These are phyloP conservation scores for Viridothelium virens DNA, from an alignment of 495 filamentous ascomycete species.

Conservation along the genomic window DNA sequence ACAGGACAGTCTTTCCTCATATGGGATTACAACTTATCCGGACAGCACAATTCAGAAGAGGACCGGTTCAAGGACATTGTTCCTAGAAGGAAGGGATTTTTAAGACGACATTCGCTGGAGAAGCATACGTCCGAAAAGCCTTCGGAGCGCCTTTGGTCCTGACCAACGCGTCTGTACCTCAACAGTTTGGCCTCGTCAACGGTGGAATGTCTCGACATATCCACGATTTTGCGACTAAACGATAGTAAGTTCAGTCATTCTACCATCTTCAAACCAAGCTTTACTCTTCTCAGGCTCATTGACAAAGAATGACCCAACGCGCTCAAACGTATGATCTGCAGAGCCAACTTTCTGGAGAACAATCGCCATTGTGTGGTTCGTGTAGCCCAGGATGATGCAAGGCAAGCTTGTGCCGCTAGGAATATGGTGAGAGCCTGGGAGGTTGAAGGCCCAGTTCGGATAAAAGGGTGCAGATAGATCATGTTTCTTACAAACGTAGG, in stretches of 20 bases:
- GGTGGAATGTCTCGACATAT: too few relatives aligned
- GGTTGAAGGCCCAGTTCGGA: background rate
- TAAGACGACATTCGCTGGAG: too few relatives aligned
- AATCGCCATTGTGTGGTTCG: slow-evolving; percentile 4
- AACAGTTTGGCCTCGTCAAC: too few relatives aligned
- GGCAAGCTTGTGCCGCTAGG: background rate
- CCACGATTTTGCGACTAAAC: background rate
- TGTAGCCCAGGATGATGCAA: slow-evolving; percentile 5
- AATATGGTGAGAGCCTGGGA: background rate
- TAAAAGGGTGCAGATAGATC: background rate
- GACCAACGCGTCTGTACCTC: too few relatives aligned
- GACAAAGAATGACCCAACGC: background rate
- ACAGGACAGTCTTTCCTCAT: too few relatives aligned
- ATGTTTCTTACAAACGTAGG: background rate
- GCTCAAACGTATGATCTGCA: background rate
- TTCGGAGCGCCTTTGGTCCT: too few relatives aligned
- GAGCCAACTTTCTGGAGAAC: background rate
- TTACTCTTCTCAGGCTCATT: background rate
- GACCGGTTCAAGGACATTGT: too few relatives aligned
- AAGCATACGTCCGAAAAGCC: too few relatives aligned
- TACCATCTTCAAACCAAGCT: background rate
- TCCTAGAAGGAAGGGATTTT: too few relatives aligned
- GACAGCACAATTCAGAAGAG: too few relatives aligned
- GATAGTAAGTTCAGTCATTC: background rate
- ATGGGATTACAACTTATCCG: too few relatives aligned